Evolutionary conservation across 192 early-diverging fungal species (phyloP).

Genomic region (Paraglomus brasilianum): DNA sequence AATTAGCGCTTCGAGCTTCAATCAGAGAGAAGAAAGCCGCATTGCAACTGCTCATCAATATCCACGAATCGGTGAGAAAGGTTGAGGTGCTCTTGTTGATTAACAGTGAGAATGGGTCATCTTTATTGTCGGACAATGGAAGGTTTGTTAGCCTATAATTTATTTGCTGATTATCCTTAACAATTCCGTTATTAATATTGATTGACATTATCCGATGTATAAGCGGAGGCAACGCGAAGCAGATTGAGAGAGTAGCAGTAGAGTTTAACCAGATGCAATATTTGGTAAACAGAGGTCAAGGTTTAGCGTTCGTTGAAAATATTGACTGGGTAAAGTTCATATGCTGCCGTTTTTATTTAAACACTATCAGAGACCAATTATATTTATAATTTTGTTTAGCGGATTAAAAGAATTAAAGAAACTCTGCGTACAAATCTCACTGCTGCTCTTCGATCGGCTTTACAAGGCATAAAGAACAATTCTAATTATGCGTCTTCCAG

Average conservation of each 20-base stretch:
- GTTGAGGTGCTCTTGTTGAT: conserved; percentile 70
- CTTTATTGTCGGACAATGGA: conserved; percentile 29
- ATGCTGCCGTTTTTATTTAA: neutral
- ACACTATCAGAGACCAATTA: neutral
- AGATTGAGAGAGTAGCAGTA: conserved; percentile 78
- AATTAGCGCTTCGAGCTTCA: conserved; percentile 58
- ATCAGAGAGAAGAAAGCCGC: conserved; percentile 70
- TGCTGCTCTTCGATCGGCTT: conserved; percentile 52
- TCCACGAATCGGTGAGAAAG: conserved; percentile 75
- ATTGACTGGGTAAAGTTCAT: conserved; percentile 64
- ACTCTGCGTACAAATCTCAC: conserved; percentile 62
- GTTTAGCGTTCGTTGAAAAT: conserved; percentile 66
- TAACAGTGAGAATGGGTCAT: conserved; percentile 34
- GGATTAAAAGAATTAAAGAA: conserved; percentile 72
- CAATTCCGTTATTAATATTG: neutral
- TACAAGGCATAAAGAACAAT: conserved; percentile 35
- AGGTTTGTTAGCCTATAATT: conserved; percentile 25
- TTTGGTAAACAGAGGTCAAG: conserved; percentile 61
- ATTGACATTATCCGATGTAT: neutral
- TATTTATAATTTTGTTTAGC: conserved; percentile 33
- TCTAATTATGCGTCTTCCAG: conserved; percentile 38
- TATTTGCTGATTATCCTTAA: neutral
- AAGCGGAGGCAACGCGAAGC: conserved; percentile 59
- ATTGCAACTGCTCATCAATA: conserved; percentile 70
- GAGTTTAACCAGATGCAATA: conserved; percentile 86